Evolutionary conservation across 371 early-diverging fungal species (phyloP), one percentile per base, ranked within the genome.

Genomic region (Mucor mucedo): DNA sequence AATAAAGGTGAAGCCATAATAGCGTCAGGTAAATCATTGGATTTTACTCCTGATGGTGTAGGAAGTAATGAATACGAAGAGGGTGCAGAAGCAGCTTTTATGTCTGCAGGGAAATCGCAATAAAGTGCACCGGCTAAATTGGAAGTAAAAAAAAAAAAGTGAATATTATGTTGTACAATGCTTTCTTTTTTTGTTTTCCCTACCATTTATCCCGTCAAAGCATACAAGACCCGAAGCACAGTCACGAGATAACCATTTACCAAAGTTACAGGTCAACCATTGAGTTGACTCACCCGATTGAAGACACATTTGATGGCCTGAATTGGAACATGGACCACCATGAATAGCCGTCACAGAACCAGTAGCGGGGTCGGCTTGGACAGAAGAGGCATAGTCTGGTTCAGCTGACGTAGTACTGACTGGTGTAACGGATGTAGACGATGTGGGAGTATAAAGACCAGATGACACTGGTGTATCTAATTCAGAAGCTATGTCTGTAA

Each of bases 201-300:
- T 50, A 50, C 60, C 52, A 29, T n/a, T 58, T 30, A 29, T 27
- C 0, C 27, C 50, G 50, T 75, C 75, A 38, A 63, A 55, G 42
- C 78, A 78, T 8, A 78, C 69, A 3, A 65, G 49, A 2, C 65
- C 73, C 6, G 54, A 1, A 27, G 70, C 10, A 59, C 78, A 78
- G 16, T 62, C 59, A 21, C 78, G 76, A 16, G 55, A 21, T 16
- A 78, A 10, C 78, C 78, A 78, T 59, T 44, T 28, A 42, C 60
- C 63, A 29, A 55, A 49, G 33, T 69, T 63, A 60, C 78, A 78
- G 1, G 78, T 78, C 5, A 67, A 27, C 73, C 76, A 78, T 49
- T 69, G 45, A 30, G 47, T 11, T 4, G 71, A 68, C 27, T 42
- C n/a, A 13, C 71, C 73, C n/a, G 54, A 30, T 3, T 58, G 52